phyloP scores from a whole-genome alignment of 441 rosid genomes.

The Syzygium malaccense region DNA sequence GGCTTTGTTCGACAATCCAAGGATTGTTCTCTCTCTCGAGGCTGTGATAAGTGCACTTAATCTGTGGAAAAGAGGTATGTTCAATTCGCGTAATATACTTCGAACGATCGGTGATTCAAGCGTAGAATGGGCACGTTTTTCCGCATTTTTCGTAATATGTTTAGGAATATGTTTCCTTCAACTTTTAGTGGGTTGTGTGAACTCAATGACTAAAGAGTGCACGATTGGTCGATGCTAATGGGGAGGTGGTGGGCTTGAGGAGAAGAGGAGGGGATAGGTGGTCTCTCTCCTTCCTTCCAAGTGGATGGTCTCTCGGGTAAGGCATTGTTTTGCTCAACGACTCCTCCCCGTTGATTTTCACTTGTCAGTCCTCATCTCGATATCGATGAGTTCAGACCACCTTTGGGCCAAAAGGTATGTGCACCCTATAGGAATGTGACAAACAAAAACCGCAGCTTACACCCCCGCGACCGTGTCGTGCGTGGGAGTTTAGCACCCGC shows the following conservation, averaged over 20 bases:
- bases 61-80: too few relatives aligned
- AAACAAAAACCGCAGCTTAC: not conserved
- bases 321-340: not conserved
- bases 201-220: not conserved
- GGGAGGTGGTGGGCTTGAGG: fast-evolving
- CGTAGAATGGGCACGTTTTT: too few relatives aligned
- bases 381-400: not conserved
- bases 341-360: not conserved
- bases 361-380: not conserved
- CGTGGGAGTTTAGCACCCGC: not conserved
- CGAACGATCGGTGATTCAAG: too few relatives aligned
- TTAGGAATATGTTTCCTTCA: too few relatives aligned
- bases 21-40: too few relatives aligned
- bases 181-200: not conserved
- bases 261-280: not conserved
- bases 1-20: too few relatives aligned
- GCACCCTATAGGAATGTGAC: not conserved
- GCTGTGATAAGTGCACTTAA: too few relatives aligned
- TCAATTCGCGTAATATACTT: too few relatives aligned
- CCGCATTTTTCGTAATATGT: too few relatives aligned
- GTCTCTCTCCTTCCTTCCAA: not conserved
- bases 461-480: not conserved
- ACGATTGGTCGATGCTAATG: not conserved
- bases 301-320: not conserved
- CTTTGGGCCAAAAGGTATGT: not conserved